Evolutionary conservation across 768 basidiomycete genomes (phyloP).

Genomic region (Tulasnella sp.): DNA sequence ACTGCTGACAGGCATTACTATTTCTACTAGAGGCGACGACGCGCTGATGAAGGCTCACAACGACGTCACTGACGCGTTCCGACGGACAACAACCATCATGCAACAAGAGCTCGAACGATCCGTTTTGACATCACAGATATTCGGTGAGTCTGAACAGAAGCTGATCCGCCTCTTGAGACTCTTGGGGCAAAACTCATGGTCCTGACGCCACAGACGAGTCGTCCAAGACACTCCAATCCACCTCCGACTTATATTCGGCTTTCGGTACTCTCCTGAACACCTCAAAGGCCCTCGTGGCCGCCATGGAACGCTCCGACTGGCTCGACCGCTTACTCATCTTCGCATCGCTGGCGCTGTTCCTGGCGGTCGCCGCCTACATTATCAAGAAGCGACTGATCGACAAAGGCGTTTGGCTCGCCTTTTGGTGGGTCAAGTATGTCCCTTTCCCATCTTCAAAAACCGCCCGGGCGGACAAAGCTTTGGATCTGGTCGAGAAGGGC

Average conservation of each 20-base stretch:
- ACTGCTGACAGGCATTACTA: neutral
- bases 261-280: constrained; percentile 60
- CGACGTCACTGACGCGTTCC: constrained; percentile 78
- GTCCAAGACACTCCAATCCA: constrained; percentile 59
- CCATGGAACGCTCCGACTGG: constrained; percentile 84
- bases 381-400: constrained; percentile 81
- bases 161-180: neutral
- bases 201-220: constrained; percentile 48
- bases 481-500: neutral
- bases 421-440: constrained; percentile 54
- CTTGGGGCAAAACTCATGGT: neutral
- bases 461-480: neutral
- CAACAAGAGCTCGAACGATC: constrained; percentile 86
- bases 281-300: constrained; percentile 75
- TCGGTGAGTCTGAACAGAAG: constrained; percentile 63
- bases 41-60: constrained; percentile 79
- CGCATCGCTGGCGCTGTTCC: constrained; percentile 68
- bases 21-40: constrained; percentile 49
- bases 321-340: constrained; percentile 82
- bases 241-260: constrained; percentile 65
- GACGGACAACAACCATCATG: constrained; percentile 76
- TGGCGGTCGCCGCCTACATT: constrained; percentile 74
- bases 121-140: constrained; percentile 72
- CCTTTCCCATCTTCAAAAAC: neutral
- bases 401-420: constrained; percentile 60